Base-by-base conservation (phyloP, 257 asterid genomes). In the Solanum pinnatisectum region DNA sequence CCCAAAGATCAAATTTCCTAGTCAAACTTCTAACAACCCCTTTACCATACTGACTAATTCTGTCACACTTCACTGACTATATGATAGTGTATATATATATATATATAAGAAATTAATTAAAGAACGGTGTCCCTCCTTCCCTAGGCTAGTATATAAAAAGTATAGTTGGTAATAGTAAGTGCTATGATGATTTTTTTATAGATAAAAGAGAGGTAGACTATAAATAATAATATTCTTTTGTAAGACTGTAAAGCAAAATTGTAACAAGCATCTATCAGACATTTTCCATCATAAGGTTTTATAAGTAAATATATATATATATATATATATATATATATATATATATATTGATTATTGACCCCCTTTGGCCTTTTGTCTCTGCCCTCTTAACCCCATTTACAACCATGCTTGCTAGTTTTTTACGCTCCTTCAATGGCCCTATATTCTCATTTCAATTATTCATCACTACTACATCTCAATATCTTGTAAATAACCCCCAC, bases 341-440 rank as follows among this genome's bases (percentile, higher is more conserved):
- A 2, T 6, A 18, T 7, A 23, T 70, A 10, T 42, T 42, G 49
- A 42, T 42, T 23, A 63, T 46, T 46, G 85, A 72, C 27, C 68
- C 85, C 85, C 74, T 27, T 12, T 67, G 36, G 22, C 68, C 27
- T 10, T 52, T 27, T 81, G 68, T 5, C 85, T 79, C n/a, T 79
- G 65, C 9, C 84, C 5, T 25, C 68, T 78, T 25, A 27, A 30
- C 68, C 67, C 40, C 85, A 81, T 46, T 81, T 46, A 81, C 85
- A 81, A 81, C 85, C 85, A 81, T 81, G 70, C 85, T 81, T 81
- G 68, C 68, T 81, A 81, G 0, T 1, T 68, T 44, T 36, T 63
- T 81, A 81, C 30, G 68, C 68, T 81, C 85, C 85, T 44, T 81
- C 85, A 79, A 46, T 81, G 85, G 85, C 85, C 42, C 68, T 49